Base-by-base conservation (phyloP, 371 early-diverging fungal genomes). In the Rhizomucor pusillus region DNA sequence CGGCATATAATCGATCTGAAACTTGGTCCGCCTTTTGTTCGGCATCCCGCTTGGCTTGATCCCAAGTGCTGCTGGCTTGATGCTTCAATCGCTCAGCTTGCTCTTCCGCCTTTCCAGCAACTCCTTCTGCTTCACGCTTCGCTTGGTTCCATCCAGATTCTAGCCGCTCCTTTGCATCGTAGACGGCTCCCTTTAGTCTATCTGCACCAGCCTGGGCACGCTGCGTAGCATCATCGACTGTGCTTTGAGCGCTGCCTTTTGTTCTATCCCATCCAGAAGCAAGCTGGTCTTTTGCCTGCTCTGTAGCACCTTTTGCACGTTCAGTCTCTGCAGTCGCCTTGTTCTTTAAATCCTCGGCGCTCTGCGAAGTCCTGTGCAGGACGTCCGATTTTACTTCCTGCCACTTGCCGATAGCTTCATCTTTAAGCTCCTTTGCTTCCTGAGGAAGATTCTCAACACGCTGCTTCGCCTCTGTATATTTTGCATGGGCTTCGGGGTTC, bases 261-360 rank as follows among this genome's bases (percentile, higher is more conserved):
- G 29, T 7, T 7, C 29, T 3, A 5, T 29, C 46, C 25, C 23
- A 25, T 25, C 46, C 20, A 20, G 23, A 46, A 23, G 46, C 23
- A 29, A 29, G 29, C 29, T n/a, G 20, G 37, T 50, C 23, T n/a
- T 39, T 33, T 9, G 51, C n/a, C 20, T 20, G 54, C 54, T 45
- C 45, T 44, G 13, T 45, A 29, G 29, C 29, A 7, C 29, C 29
- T 7, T 29, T 29, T 3, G 29, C 29, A 29, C 29, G 29, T 29
- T 29, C 29, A 29, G 29, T 19, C 18, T 50, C 36, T 18, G 29
- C 29, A 29, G 20, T 20, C 0, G 67, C 62, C 36, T 65, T 65
- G 25, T 54, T 72, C 47, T 72, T 68, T 10, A 73, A 48, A 36
- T 66, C 64, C 50, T 68, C 67, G 13, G 10, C 46, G 29, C 5